Percentiles rank a stretch among this genome's conserved stretches.
phyloP scores from a whole-genome alignment of 139 green algal genomes.

The Cymbomonas tetramitiformis region DNA sequence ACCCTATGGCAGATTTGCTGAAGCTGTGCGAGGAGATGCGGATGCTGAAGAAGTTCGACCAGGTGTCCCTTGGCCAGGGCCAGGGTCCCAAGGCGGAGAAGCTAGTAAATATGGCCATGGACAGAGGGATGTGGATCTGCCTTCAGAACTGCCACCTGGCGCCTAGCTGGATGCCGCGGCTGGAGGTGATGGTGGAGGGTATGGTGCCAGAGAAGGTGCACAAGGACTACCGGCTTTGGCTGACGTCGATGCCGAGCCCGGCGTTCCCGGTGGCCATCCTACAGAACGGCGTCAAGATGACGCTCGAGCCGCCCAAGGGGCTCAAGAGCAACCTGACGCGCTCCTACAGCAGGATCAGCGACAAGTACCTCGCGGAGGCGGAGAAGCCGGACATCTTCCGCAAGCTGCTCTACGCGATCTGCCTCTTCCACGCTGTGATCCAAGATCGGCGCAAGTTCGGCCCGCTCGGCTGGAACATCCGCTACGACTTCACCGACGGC shows the following conservation, averaged over 20 bases:
- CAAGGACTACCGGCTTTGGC: constrained; percentile 48
- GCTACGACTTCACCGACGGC: constrained; percentile 48
- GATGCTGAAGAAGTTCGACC: constrained; percentile 63
- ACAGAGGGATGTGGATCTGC: constrained; percentile 34
- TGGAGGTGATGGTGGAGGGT: constrained; percentile 45
- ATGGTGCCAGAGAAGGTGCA: constrained; percentile 33
- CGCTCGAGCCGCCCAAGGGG: constrained; percentile 59
- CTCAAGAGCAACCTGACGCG: constrained; percentile 31
- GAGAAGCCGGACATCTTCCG: constrained; percentile 35
- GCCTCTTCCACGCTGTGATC: constrained; percentile 37
- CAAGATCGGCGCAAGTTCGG: constrained; percentile 36
- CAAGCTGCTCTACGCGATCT: constrained; percentile 29
- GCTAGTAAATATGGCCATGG: constrained; percentile 22
- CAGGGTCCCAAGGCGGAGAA: constrained; percentile 54
- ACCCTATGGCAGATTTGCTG: constrained; percentile 68
- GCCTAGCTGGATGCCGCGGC: constrained; percentile 47
- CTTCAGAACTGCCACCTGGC: constrained; percentile 52
- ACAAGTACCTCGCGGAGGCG: constrained; percentile 43
- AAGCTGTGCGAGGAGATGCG: constrained; percentile 66
- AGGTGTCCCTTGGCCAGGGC: constrained; percentile 65
- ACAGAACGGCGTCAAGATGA: constrained; percentile 71
- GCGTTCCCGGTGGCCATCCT: constrained; percentile 58
- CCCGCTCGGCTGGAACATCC: constrained; percentile 37
- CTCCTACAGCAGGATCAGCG: constrained; percentile 31
- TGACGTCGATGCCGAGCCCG: constrained; percentile 51